Evolutionary conservation across 139 green algal genomes (phyloP).

Genomic region (Picochlorum sp.): DNA sequence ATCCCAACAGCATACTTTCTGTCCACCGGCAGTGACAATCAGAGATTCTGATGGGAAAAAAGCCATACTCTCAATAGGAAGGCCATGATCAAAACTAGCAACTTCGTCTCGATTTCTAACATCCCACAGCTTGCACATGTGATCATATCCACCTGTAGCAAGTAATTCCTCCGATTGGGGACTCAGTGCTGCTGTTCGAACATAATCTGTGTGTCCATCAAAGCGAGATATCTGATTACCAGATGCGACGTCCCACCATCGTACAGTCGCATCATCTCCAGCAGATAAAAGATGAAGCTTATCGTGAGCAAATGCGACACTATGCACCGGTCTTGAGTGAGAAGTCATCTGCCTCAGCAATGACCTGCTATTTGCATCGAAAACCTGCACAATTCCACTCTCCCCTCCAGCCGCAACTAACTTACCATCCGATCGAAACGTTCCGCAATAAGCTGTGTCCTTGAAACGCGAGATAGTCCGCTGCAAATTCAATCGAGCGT

Average conservation of each 20-base stretch:
- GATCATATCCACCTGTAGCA: slow-evolving; percentile 73
- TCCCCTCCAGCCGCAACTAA: slow-evolving; percentile 80
- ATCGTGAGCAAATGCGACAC: slow-evolving; percentile 51
- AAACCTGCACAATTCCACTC: slow-evolving; percentile 80
- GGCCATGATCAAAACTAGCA: slow-evolving; percentile 63
- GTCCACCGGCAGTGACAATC: slow-evolving; percentile 65
- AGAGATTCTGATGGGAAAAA: slow-evolving; percentile 71
- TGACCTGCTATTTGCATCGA: slow-evolving; percentile 63
- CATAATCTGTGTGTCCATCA: slow-evolving; percentile 81
- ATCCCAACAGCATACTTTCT: slow-evolving; percentile 76
- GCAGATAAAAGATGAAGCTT: slow-evolving; percentile 73
- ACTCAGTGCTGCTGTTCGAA: slow-evolving; percentile 48
- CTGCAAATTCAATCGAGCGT: slow-evolving; percentile 32
- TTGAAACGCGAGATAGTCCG: slow-evolving; percentile 72
- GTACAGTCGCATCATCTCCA: slow-evolving; percentile 72
- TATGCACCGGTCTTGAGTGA: slow-evolving; percentile 64
- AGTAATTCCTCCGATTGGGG: slow-evolving; percentile 52
- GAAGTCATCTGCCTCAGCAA: slow-evolving; percentile 83
- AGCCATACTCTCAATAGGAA: slow-evolving; percentile 68
- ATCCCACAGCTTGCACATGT: slow-evolving; percentile 80
- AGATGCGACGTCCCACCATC: slow-evolving; percentile 69
- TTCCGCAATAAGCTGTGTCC: slow-evolving; percentile 78
- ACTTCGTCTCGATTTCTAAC: slow-evolving; percentile 31
- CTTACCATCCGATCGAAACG: slow-evolving; percentile 68
- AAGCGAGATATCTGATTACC: slow-evolving; percentile 39